Evolutionary conservation across 2,329 filamentous ascomycete species (phyloP).

Genomic region (Diplocarpon mali): DNA sequence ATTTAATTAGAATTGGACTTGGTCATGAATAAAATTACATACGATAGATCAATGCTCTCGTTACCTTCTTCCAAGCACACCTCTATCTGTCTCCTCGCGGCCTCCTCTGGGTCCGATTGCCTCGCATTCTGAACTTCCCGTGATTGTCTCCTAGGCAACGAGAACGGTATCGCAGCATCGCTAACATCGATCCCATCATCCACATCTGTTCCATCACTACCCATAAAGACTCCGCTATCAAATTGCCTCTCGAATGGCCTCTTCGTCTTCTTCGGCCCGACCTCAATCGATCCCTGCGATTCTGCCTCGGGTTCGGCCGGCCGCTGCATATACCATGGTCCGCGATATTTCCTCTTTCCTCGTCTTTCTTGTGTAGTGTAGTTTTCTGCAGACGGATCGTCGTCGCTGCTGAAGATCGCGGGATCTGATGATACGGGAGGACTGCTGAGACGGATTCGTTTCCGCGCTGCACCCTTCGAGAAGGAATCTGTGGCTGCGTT

Average conservation of each 20-base stretch:
- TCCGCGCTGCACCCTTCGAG: constrained; percentile 24
- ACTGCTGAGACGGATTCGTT: constrained; percentile 30
- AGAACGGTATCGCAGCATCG: constrained; percentile 1
- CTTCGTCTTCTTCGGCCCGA: constrained; percentile 28
- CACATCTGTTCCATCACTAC: constrained; percentile 43
- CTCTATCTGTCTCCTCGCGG: constrained; percentile 37
- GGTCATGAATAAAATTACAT: constrained; percentile 24
- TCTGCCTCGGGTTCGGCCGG: constrained; percentile 26
- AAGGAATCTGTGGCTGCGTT: constrained; percentile 13
- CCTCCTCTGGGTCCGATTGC: constrained; percentile 29
- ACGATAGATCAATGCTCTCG: constrained; percentile 53
- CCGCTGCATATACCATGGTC: constrained; percentile 57
- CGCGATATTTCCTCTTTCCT: constrained; percentile 52
- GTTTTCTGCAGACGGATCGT: constrained; percentile 56
- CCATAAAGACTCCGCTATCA: constrained; percentile 62
- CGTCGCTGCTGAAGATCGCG: constrained; percentile 60
- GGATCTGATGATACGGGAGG: constrained; percentile 53
- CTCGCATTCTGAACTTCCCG: constrained; percentile 4
- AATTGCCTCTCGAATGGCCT: constrained; percentile 46
- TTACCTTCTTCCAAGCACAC: constrained; percentile 45
- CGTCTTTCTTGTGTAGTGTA: constrained; percentile 39
- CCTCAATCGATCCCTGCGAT: constrained; percentile 7
- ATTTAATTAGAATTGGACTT: constrained; percentile 5
- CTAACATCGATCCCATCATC: constrained; percentile 27
- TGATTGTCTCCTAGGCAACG: constrained; percentile 10